Conservation (phyloP, 345 rosid species). For the Rhodamnia argentea region DNA sequence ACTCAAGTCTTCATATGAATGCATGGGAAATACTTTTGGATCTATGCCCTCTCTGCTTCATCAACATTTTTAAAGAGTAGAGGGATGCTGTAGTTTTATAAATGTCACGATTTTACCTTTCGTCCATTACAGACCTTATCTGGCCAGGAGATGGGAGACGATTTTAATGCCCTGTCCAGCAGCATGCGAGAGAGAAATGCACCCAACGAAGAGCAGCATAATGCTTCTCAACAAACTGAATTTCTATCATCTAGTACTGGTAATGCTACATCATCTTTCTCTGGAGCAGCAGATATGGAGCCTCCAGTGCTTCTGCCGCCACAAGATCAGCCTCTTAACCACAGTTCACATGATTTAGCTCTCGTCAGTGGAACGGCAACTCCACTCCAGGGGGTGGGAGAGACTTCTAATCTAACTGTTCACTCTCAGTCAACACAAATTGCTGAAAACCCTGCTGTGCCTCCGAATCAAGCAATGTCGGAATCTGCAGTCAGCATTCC, state of each 20-base stretch:
- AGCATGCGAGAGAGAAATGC: conserved; percentile 17
- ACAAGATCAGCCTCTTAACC: neutral
- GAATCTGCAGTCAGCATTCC: conserved; percentile 2
- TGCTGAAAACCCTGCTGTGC: neutral
- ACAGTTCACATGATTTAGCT: conserved; percentile 1
- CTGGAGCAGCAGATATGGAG: neutral
- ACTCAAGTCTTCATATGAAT: neutral
- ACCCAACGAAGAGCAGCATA: conserved; percentile 7
- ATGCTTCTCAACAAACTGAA: conserved; percentile 12
- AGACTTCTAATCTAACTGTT: neutral
- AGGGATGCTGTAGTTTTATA: neutral
- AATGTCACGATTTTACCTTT: neutral
- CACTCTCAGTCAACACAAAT: neutral
- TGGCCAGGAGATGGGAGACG: neutral
- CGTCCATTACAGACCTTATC: neutral
- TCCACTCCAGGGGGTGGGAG: neutral
- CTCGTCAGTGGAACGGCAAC: conserved; percentile 8
- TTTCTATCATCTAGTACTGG: neutral
- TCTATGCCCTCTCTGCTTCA: neutral
- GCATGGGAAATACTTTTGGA: neutral
- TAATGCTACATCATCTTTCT: neutral
- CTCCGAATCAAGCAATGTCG: neutral
- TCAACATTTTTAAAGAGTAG: neutral
- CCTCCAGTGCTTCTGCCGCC: conserved; percentile 5
- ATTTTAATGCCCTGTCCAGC: conserved; percentile 8